phyloP scores from a whole-genome alignment of 2,329 filamentous ascomycete genomes.

The Cercospora brassicicola region DNA sequence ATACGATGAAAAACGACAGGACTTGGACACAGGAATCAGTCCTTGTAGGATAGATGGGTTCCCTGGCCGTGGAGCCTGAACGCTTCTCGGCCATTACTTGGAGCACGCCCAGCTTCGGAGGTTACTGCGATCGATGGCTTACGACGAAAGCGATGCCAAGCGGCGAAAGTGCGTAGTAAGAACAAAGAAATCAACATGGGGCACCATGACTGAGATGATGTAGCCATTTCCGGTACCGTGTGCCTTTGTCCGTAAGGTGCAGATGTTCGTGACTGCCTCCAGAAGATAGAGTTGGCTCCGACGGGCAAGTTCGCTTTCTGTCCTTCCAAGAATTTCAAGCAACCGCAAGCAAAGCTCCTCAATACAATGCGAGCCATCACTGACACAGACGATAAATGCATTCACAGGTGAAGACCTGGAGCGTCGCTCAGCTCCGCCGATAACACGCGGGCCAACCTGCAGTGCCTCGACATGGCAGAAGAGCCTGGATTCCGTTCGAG shows the following conservation, averaged over 20 bases:
- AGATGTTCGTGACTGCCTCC: neutral
- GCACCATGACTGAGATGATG: neutral
- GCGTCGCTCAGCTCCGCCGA: neutral
- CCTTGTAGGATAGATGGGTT: neutral
- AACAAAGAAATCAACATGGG: neutral
- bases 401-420: neutral
- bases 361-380: neutral
- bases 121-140: too few species aligned
- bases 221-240: neutral
- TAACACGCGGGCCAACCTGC: neutral
- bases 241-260: neutral
- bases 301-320: too few species aligned
- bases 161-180: neutral
- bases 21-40: neutral
- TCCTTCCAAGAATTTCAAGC: too few species aligned
- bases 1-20: neutral
- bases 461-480: neutral
- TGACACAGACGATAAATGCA: neutral
- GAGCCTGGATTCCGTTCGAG: neutral
- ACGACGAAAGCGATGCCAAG: too few species aligned
- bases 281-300: neutral
- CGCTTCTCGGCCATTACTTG: too few species aligned
- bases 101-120: too few species aligned
- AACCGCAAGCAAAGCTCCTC: neutral
- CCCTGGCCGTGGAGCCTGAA: too few species aligned